Percentiles rank a stretch among this genome's conserved stretches.
These are phyloP conservation scores for Kuraishia molischiana DNA, from an alignment of 805 yeast species.

Conservation along the genomic window DNA sequence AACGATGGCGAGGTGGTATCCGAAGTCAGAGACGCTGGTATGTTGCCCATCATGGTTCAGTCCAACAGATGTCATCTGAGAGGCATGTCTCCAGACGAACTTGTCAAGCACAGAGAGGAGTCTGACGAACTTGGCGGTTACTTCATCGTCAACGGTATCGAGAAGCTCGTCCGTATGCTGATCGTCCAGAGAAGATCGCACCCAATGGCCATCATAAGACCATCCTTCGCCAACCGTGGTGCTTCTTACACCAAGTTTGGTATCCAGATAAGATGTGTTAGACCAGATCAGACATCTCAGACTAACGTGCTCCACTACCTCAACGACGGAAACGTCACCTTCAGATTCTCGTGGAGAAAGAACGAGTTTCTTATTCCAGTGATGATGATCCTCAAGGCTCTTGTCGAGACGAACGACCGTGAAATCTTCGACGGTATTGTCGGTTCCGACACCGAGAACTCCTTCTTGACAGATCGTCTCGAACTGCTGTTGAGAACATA, in stretches of 20 bases:
- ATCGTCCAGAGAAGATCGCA: conserved; percentile 97
- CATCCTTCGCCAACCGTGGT: conserved; percentile 92
- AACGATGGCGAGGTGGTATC: conserved; percentile 77
- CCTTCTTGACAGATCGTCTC: conserved; percentile 95
- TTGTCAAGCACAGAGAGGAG: conserved; percentile 77
- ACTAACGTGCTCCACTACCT: conserved; percentile 95
- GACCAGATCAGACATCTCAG: conserved; percentile 97
- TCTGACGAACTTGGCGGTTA: conserved; percentile 96
- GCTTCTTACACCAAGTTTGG: conserved; percentile 82
- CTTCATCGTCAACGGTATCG: conserved; percentile 93
- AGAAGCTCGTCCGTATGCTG: conserved; percentile 92
- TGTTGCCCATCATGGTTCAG: conserved; percentile 82
- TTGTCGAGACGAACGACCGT: conserved; percentile 84
- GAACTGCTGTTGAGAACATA: conserved; percentile 85
- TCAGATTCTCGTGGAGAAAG: conserved; percentile 95
- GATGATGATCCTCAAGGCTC: conserved; percentile 83
- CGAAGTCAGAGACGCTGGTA: conserved; percentile 87
- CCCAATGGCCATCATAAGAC: conserved; percentile 95
- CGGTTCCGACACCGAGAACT: conserved; percentile 77
- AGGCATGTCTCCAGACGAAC: conserved; percentile 70
- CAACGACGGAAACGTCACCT: conserved; percentile 91
- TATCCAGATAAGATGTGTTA: conserved; percentile 86
- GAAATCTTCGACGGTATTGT: conserved; percentile 95
- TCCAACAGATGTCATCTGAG: conserved; percentile 89
- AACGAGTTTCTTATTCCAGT: conserved; percentile 93